Evolutionary conservation across 2,329 filamentous ascomycete species (phyloP).

Genomic region (Epichloe sylvatica): DNA sequence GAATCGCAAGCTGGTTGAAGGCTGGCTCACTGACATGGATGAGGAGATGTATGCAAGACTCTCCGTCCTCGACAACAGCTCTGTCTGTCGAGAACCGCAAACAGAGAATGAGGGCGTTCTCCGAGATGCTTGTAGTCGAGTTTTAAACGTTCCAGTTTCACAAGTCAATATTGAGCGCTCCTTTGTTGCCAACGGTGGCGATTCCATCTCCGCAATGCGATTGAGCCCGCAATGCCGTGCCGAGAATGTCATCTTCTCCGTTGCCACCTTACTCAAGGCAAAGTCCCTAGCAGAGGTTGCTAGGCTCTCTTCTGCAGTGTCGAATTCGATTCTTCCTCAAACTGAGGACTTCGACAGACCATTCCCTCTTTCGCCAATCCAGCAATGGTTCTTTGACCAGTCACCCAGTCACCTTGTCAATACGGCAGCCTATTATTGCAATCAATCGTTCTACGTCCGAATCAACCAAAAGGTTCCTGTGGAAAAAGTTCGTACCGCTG

Average conservation of each 20-base stretch:
- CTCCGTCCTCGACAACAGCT: neutral
- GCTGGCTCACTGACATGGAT: neutral
- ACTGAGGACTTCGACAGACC: neutral
- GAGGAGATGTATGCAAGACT: neutral
- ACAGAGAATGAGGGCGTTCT: conserved; percentile 4
- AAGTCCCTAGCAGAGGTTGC: conserved; percentile 1
- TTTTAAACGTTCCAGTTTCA: conserved; percentile 22
- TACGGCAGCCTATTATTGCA: neutral
- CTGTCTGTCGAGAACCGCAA: neutral
- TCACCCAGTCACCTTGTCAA: neutral
- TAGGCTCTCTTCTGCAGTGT: neutral
- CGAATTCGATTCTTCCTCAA: neutral
- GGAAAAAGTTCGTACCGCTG: neutral
- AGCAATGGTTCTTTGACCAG: conserved; percentile 6
- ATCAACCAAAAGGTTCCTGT: neutral
- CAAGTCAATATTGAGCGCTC: conserved; percentile 18
- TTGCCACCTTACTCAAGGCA: conserved; percentile 7
- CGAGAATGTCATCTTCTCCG: conserved; percentile 16
- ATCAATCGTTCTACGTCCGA: conserved; percentile 1
- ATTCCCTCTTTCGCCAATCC: conserved; percentile 4
- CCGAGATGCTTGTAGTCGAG: conserved; percentile 23
- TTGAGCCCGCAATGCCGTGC: conserved; percentile 24
- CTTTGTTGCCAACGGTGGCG: conserved; percentile 28
- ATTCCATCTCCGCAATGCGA: conserved; percentile 31
- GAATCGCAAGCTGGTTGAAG: conserved; percentile 6